These are phyloP conservation scores for Parasitella parasitica DNA, from an alignment of 371 early-diverging fungal species.

Conservation along the genomic window DNA sequence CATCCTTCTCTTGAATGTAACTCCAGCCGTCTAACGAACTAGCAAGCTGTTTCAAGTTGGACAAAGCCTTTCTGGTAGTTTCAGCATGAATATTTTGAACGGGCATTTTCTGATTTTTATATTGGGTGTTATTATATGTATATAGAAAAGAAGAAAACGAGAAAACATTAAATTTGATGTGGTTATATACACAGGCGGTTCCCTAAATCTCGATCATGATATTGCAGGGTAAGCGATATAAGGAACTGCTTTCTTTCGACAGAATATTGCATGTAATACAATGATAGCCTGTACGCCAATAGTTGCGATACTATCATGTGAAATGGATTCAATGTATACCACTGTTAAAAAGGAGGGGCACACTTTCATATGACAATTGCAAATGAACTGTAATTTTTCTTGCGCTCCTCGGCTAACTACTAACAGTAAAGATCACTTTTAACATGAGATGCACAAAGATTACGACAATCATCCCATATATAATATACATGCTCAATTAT, in stretches of 20 bases:
- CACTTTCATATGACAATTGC: not conserved
- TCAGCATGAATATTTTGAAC: slow-evolving; percentile 17
- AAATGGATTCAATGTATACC: not conserved
- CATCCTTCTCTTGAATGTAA: slow-evolving; percentile 20
- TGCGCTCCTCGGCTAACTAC: not conserved
- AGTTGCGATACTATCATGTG: not conserved
- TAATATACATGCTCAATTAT: too few relatives aligned
- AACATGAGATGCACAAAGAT: too few relatives aligned
- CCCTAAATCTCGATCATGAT: not conserved
- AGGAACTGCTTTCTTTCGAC: not conserved
- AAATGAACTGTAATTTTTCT: not conserved
- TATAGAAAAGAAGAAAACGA: not conserved
- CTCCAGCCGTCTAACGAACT: slow-evolving; percentile 25
- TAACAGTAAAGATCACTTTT: not conserved
- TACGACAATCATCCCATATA: too few relatives aligned
- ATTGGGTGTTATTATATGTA: not conserved
- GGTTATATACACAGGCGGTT: not conserved
- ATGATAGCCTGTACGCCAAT: not conserved
- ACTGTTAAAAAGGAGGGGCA: not conserved
- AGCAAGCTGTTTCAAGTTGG: slow-evolving; percentile 24
- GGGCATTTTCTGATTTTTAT: not conserved
- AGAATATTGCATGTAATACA: not conserved
- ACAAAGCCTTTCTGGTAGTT: slow-evolving; percentile 12
- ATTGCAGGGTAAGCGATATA: not conserved
- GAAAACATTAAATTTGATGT: not conserved